These are phyloP conservation scores for Penicillium riverlandense DNA, from an alignment of 495 filamentous ascomycete genomes.

Conservation along the genomic window DNA sequence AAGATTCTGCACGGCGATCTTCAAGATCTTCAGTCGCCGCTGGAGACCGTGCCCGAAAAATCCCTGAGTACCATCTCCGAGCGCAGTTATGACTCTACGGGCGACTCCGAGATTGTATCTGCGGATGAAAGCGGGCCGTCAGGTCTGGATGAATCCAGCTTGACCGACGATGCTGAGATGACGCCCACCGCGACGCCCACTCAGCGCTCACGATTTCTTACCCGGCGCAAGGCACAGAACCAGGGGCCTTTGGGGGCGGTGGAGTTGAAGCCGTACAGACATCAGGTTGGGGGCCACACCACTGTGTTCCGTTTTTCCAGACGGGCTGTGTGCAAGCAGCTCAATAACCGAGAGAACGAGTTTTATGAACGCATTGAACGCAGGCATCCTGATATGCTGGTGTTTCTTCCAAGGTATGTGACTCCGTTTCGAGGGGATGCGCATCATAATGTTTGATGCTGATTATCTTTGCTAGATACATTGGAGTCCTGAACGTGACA, in stretches of 20 bases:
- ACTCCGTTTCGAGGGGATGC: not conserved
- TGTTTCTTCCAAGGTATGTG: constrained; percentile 85
- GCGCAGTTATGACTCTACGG: constrained; percentile 39
- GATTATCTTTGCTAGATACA: constrained; percentile 58
- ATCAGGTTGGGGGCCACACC: constrained; percentile 95
- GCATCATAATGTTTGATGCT: constrained; percentile 17
- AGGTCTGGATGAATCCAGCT: constrained; percentile 42
- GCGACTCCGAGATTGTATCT: constrained; percentile 54
- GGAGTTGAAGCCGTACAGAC: constrained; percentile 91
- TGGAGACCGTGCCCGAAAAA: constrained; percentile 29
- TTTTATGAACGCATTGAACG: constrained; percentile 95
- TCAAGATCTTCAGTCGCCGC: constrained; percentile 25
- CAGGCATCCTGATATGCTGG: constrained; percentile 79
- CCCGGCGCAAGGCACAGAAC: constrained; percentile 22
- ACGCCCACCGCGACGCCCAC: constrained; percentile 56
- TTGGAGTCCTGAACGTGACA: constrained; percentile 94
- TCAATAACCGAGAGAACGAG: constrained; percentile 95
- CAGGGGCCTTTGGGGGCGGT: constrained; percentile 75
- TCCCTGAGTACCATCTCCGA: constrained; percentile 29
- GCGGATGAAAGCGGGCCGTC: constrained; percentile 47
- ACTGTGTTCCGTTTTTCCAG: constrained; percentile 94
- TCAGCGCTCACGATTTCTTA: constrained; percentile 24
- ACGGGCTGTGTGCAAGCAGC: constrained; percentile 92
- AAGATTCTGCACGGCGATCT: constrained; percentile 56
- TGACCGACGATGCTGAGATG: constrained; percentile 50